These are phyloP conservation scores for Colletotrichum spinosum DNA, from an alignment of 2,329 filamentous ascomycete genomes.

Conservation along the genomic window DNA sequence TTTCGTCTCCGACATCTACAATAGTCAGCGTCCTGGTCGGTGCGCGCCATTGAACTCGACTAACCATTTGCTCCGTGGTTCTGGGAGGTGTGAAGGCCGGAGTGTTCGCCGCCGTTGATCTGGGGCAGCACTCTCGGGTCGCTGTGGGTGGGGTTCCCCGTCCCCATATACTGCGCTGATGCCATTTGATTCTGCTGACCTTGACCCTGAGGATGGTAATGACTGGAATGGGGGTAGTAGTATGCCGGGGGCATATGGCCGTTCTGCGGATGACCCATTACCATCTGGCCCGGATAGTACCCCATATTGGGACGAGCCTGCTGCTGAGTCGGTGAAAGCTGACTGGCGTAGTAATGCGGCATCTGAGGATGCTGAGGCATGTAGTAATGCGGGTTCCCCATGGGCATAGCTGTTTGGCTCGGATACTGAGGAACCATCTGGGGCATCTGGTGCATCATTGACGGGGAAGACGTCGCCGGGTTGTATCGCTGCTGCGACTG, in stretches of 20 bases:
- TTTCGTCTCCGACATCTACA: constrained; percentile 41
- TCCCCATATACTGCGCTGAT: constrained; percentile 49
- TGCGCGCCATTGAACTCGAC: background rate
- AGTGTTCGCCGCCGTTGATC: constrained; percentile 37
- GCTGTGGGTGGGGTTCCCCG: constrained; percentile 37
- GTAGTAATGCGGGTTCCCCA: constrained; percentile 60
- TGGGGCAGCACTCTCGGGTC: constrained; percentile 43
- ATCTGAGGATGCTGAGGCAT: constrained; percentile 56
- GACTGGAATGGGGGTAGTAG: constrained; percentile 56
- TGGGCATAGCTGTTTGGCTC: constrained; percentile 50
- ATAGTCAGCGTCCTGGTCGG: background rate
- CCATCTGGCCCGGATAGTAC: constrained; percentile 58
- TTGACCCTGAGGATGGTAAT: constrained; percentile 50
- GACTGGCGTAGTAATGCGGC: constrained; percentile 56
- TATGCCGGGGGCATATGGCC: constrained; percentile 48
- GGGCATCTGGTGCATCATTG: constrained; percentile 52
- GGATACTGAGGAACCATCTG: constrained; percentile 54
- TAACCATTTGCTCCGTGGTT: constrained; percentile 4
- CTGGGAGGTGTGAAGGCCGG: background rate
- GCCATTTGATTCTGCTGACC: constrained; percentile 48
- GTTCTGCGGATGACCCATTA: constrained; percentile 55
- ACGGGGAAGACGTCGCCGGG: constrained; percentile 46
- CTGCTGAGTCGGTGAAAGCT: constrained; percentile 52
- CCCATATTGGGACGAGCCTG: constrained; percentile 50
- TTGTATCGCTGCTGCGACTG: constrained; percentile 49